Percentiles rank a stretch among this genome's conserved stretches.
Evolutionary conservation across 2,329 filamentous ascomycete species (phyloP).

Genomic region (Botrytis hyacinthi): DNA sequence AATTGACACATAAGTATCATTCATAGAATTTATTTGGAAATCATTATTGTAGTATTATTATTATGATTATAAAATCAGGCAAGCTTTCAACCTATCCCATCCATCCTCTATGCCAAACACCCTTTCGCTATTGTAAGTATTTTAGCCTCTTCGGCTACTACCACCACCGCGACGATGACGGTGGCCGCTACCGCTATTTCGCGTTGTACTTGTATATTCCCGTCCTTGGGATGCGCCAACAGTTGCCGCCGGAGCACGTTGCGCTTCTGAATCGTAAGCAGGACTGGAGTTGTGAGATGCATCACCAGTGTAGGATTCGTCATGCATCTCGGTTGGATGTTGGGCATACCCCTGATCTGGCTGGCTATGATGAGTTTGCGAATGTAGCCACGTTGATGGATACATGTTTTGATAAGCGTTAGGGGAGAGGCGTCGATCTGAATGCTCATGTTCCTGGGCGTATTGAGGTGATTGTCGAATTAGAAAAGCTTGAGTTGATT

Average conservation of each 20-base stretch:
- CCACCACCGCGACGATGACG: accelerated
- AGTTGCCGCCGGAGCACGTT: not conserved
- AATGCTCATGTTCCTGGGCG: not conserved
- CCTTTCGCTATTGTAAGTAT: not conserved
- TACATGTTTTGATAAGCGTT: not conserved
- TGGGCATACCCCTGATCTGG: not conserved
- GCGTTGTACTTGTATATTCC: not conserved
- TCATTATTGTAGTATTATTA: not conserved
- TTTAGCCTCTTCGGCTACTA: not conserved
- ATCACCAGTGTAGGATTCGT: not conserved
- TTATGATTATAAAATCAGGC: not conserved
- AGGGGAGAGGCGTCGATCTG: not conserved
- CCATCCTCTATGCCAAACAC: not conserved
- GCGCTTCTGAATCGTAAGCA: not conserved
- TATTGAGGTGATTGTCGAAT: not conserved
- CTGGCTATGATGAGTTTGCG: not conserved
- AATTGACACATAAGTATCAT: not conserved
- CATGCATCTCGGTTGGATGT: not conserved
- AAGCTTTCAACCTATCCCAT: not conserved
- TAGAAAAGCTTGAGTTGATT: not conserved
- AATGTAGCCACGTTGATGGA: not conserved
- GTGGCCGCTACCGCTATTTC: not conserved
- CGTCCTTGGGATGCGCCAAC: not conserved
- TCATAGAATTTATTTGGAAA: not conserved
- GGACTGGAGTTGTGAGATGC: not conserved